Conservation (phyloP, 805 yeast genomes). For the Saccharomyces mikatae region DNA sequence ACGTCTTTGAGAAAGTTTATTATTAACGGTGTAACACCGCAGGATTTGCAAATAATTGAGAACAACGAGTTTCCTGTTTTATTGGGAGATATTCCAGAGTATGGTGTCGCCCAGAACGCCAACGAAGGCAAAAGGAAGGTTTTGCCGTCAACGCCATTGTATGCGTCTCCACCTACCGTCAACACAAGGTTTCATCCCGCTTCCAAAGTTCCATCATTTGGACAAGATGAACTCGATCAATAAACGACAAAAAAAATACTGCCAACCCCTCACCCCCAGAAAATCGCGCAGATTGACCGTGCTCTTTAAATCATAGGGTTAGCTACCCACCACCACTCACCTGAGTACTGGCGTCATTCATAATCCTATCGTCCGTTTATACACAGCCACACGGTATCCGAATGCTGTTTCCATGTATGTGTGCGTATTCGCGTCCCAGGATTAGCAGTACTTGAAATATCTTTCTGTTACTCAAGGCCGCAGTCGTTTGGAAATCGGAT, state of each 20-base stretch:
- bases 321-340: background rate
- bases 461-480: background rate
- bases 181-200: background rate
- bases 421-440: background rate
- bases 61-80: constrained; percentile 12
- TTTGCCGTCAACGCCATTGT: background rate
- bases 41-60: constrained; percentile 27
- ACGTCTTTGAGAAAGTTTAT: constrained; percentile 34
- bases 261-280: background rate
- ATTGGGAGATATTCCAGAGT: constrained; percentile 18
- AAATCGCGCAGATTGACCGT: background rate
- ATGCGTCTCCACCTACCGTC: constrained; percentile 6
- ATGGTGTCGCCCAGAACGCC: constrained; percentile 3
- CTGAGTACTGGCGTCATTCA: background rate
- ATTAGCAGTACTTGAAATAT: background rate
- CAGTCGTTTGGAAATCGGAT: background rate
- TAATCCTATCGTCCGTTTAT: background rate
- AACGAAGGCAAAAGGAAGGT: background rate
- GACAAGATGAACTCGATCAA: constrained; percentile 24
- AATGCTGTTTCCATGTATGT: background rate
- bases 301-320: background rate
- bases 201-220: constrained; percentile 22
- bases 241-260: background rate
- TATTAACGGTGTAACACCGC: constrained; percentile 36
- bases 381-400: background rate